These are phyloP conservation scores for Teratosphaeria gauchensis DNA, from an alignment of 2,329 filamentous ascomycete genomes.

Conservation along the genomic window DNA sequence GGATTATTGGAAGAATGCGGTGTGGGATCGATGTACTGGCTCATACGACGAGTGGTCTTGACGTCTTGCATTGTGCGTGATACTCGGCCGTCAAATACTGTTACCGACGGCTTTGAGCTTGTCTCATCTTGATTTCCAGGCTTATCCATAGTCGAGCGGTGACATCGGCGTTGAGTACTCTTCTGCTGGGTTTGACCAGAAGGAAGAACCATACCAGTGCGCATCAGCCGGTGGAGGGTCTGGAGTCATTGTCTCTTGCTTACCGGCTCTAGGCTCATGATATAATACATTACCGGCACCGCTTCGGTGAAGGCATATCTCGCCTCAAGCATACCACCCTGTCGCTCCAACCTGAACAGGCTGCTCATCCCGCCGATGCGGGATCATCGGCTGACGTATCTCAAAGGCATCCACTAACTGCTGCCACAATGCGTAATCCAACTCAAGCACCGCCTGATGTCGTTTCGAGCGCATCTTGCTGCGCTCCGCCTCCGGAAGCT, in stretches of 20 bases:
- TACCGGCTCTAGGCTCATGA: neutral
- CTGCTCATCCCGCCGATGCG: constrained; percentile 57
- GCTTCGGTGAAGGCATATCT: neutral
- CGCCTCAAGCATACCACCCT: constrained; percentile 56
- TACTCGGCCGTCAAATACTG: too few relatives aligned
- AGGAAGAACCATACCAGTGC: too few relatives aligned
- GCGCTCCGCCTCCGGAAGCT: constrained; percentile 42
- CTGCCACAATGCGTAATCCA: constrained; percentile 78
- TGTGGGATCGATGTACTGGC: too few relatives aligned
- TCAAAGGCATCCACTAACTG: constrained; percentile 66
- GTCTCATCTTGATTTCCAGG: too few relatives aligned
- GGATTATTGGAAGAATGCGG: too few relatives aligned
- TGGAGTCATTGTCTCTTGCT: neutral
- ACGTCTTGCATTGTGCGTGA: too few relatives aligned
- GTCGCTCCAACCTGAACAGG: constrained; percentile 43
- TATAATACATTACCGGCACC: neutral
- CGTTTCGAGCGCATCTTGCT: constrained; percentile 47
- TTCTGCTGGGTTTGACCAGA: too few relatives aligned
- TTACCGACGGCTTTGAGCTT: too few relatives aligned
- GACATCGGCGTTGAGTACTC: too few relatives aligned
- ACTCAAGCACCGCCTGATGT: constrained; percentile 78
- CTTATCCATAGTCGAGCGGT: too few relatives aligned
- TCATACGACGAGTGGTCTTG: too few relatives aligned
- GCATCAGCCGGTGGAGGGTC: too few relatives aligned
- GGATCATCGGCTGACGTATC: constrained; percentile 72